phyloP scores from a whole-genome alignment of 176 grass and related monocot species.

The Carex kokanica region DNA sequence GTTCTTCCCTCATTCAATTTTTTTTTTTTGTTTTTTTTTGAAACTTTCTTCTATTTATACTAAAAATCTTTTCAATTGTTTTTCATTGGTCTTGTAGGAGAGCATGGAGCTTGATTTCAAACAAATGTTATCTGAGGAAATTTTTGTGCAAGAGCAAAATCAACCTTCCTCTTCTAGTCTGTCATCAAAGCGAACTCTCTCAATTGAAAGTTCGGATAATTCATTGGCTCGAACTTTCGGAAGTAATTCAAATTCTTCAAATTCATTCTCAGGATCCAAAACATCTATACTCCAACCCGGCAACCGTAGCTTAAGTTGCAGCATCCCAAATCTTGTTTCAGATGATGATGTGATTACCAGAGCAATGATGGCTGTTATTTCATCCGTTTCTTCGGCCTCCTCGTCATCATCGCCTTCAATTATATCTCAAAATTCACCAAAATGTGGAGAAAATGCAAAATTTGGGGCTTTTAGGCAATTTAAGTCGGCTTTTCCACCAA shows the following conservation, averaged over 20 bases:
- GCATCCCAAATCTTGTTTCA: not conserved
- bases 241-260: constrained; percentile 25
- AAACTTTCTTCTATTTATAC: not conserved
- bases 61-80: not conserved
- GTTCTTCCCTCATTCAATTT: not conserved
- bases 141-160: constrained; percentile 2
- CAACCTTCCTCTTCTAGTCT: constrained; percentile 40
- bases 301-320: constrained; percentile 4
- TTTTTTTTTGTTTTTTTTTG: not conserved
- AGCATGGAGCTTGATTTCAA: constrained; percentile 18
- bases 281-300: not conserved
- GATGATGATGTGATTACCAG: constrained; percentile 51
- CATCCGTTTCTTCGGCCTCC: constrained; percentile 48
- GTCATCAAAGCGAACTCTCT: constrained; percentile 46
- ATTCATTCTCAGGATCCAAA: not conserved
- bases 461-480: constrained; percentile 31
- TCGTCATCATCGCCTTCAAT: constrained; percentile 44
- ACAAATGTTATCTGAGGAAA: constrained; percentile 15
- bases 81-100: constrained; percentile 9
- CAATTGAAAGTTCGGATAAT: constrained; percentile 49
- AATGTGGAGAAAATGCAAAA: not conserved
- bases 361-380: constrained; percentile 86
- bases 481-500: not conserved
- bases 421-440: constrained; percentile 14
- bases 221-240: constrained; percentile 18